phyloP scores from a whole-genome alignment of 345 rosid species.

The Dimocarpus longan region DNA sequence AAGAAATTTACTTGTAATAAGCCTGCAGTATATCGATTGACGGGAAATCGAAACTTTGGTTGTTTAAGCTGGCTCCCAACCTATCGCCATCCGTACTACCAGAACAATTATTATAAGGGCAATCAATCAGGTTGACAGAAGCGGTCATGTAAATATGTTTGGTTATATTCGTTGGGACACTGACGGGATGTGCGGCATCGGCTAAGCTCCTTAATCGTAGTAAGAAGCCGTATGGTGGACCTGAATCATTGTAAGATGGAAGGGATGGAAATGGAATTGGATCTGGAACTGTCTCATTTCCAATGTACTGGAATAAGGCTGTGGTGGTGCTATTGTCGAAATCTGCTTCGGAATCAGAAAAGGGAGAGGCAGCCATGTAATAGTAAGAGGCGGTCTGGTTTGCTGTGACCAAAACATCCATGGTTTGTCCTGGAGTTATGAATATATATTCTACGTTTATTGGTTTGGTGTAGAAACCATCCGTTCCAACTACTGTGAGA shows the following conservation, averaged over 20 bases:
- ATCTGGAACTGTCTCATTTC: conserved; percentile 29
- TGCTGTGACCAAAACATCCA: conserved; percentile 46
- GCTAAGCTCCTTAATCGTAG: conserved; percentile 21
- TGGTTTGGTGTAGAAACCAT: conserved; percentile 35
- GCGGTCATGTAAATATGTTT: conserved; percentile 26
- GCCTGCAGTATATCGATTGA: conserved; percentile 41
- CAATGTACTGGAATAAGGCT: conserved; percentile 40
- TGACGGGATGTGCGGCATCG: conserved; percentile 24
- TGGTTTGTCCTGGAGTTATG: conserved; percentile 53
- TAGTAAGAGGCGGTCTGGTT: conserved; percentile 31
- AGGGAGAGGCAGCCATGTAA: conserved; percentile 37
- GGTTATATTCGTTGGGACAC: conserved; percentile 30
- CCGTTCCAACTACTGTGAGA: conserved; percentile 34
- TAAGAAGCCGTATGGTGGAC: conserved; percentile 25
- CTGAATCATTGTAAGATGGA: conserved; percentile 22
- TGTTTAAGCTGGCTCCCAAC: conserved; percentile 46
- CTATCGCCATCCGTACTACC: not conserved
- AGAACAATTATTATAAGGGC: conserved; percentile 13
- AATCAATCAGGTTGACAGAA: conserved; percentile 27
- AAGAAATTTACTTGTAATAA: conserved; percentile 37
- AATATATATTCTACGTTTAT: conserved; percentile 22
- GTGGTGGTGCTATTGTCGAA: conserved; percentile 34
- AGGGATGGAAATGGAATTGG: conserved; percentile 32
- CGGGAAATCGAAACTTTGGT: conserved; percentile 40
- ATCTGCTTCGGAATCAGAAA: conserved; percentile 25